Evolutionary conservation across 2,329 filamentous ascomycete genomes (phyloP).

Genomic region (Juglanconis sp.): DNA sequence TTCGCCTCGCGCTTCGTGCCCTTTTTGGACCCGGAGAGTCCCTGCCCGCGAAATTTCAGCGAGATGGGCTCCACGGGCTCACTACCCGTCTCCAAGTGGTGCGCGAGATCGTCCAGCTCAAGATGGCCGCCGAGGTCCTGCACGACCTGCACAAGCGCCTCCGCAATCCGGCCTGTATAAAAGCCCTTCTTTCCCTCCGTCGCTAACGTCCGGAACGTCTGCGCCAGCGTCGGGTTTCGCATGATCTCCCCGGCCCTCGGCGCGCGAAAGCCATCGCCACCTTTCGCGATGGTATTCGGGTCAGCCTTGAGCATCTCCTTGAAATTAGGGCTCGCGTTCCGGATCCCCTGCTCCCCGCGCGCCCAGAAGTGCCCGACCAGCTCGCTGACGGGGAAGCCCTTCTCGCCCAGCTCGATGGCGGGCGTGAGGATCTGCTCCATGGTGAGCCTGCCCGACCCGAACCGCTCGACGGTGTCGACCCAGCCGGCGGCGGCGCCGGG

Average conservation of each 20-base stretch:
- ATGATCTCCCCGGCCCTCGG: constrained; percentile 83
- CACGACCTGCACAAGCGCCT: constrained; percentile 76
- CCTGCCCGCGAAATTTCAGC: constrained; percentile 70
- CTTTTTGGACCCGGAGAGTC: constrained; percentile 27
- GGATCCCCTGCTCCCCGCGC: constrained; percentile 58
- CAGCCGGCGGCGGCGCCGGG: constrained; percentile 91
- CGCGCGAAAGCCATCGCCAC: constrained; percentile 63
- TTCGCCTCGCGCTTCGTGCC: constrained; percentile 24
- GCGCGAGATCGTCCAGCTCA: constrained; percentile 73
- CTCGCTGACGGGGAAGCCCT: constrained; percentile 87
- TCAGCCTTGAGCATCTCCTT: constrained; percentile 84
- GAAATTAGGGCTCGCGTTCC: constrained; percentile 77
- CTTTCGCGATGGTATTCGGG: constrained; percentile 44
- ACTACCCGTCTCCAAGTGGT: constrained; percentile 66
- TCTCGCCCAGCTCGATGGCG: constrained; percentile 80
- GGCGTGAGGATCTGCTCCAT: constrained; percentile 76
- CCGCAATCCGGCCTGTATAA: constrained; percentile 79
- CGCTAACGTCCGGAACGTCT: constrained; percentile 76
- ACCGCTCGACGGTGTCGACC: constrained; percentile 82
- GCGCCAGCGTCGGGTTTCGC: constrained; percentile 76
- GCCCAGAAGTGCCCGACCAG: constrained; percentile 73
- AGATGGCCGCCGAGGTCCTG: constrained; percentile 73
- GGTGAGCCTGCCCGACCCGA: constrained; percentile 81
- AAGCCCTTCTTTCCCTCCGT: constrained; percentile 85
- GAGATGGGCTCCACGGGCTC: constrained; percentile 85